These are phyloP conservation scores for Mucor circinelloides DNA, from an alignment of 371 early-diverging fungal genomes.

Conservation along the genomic window DNA sequence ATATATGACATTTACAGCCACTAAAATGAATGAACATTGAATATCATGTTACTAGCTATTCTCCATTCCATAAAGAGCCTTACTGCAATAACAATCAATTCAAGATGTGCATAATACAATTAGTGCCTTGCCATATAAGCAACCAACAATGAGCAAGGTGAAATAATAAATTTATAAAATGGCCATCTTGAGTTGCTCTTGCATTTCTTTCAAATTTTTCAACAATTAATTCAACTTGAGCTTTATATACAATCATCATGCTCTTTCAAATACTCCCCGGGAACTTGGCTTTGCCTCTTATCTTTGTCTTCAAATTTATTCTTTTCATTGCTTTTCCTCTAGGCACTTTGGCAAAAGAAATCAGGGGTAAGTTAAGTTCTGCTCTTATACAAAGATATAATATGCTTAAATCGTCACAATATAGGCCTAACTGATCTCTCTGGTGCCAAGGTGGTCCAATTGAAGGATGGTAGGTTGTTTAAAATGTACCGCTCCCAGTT, in stretches of 20 bases:
- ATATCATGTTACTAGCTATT: too few relatives aligned
- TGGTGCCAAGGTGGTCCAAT: background rate
- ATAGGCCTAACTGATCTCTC: background rate
- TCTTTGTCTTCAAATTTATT: background rate
- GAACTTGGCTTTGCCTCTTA: background rate
- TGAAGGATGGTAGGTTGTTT: background rate
- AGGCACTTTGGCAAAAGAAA: background rate
- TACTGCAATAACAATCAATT: too few relatives aligned
- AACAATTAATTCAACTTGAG: too few relatives aligned
- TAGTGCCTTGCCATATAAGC: too few relatives aligned
- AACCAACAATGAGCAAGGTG: too few relatives aligned
- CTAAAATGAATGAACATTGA: too few relatives aligned
- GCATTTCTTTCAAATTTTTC: too few relatives aligned
- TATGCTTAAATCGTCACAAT: background rate
- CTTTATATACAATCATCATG: background rate
- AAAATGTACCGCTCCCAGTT: background rate
- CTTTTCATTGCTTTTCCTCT: background rate
- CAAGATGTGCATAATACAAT: too few relatives aligned
- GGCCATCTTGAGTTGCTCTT: too few relatives aligned
- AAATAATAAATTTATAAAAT: too few relatives aligned
- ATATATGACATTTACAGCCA: too few relatives aligned
- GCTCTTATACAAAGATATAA: background rate
- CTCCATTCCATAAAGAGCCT: too few relatives aligned
- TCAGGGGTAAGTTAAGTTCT: background rate
- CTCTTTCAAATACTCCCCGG: background rate